phyloP scores from a whole-genome alignment of 148 eudicot species.

The Fallopia convolvulus region DNA sequence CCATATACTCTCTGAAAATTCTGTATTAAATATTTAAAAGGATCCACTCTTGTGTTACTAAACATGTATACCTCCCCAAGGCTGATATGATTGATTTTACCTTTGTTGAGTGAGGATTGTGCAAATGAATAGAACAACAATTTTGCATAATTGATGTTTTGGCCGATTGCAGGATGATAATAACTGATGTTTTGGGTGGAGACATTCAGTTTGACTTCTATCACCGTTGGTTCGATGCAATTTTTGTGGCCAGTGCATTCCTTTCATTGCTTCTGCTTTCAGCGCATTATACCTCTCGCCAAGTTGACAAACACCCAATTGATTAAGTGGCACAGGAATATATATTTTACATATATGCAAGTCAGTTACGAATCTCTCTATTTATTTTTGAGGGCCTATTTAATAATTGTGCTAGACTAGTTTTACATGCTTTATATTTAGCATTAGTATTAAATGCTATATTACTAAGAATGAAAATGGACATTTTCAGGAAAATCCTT shows the following conservation, averaged over 20 bases:
- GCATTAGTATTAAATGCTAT: background rate
- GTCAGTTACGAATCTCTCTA: background rate
- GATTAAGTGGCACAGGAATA: constrained; percentile 19
- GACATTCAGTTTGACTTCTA: constrained; percentile 97
- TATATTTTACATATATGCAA: background rate
- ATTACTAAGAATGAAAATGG: background rate
- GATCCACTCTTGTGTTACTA: too few species aligned
- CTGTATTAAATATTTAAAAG: too few species aligned
- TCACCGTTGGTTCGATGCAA: constrained; percentile 98
- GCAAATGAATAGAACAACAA: background rate
- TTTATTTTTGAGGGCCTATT: background rate
- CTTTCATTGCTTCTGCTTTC: constrained; percentile 89
- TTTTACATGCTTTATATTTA: background rate
- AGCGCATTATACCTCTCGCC: constrained; percentile 94
- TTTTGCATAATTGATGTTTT: constrained; percentile 7
- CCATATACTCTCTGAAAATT: background rate
- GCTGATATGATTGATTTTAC: background rate
- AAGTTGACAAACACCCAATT: constrained; percentile 86
- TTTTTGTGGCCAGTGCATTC: constrained; percentile 95
- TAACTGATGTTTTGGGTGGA: constrained; percentile 97
- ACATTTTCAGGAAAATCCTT: background rate
- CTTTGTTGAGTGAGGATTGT: background rate
- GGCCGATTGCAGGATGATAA: constrained; percentile 60
- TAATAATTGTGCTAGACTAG: background rate
- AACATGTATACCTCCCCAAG: background rate